These are phyloP conservation scores for Cladosporium sp. DNA, from an alignment of 2,329 filamentous ascomycete genomes.

Conservation along the genomic window DNA sequence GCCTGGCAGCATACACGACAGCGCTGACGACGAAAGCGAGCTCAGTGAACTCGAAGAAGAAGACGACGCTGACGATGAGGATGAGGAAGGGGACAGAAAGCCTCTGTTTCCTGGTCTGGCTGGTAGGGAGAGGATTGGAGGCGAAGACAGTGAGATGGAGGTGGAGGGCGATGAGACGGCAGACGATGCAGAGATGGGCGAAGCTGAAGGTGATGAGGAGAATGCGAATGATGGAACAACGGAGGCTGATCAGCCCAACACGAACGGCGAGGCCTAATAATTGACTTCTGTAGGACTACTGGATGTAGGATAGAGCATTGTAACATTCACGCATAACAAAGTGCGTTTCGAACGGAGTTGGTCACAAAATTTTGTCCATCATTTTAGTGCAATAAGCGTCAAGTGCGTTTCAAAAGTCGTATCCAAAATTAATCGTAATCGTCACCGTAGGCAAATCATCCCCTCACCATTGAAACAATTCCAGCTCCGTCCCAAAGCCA, in stretches of 20 bases:
- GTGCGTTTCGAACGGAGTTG: too few relatives aligned
- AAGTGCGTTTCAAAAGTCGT: background rate
- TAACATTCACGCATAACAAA: too few relatives aligned
- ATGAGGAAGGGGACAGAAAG: slow-evolving; percentile 9
- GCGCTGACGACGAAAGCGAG: slow-evolving; percentile 53
- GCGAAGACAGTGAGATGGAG: slow-evolving; percentile 15
- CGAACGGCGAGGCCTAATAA: background rate
- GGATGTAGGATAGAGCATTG: too few relatives aligned
- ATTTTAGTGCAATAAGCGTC: background rate
- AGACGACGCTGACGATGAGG: slow-evolving; percentile 11
- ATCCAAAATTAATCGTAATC: background rate
- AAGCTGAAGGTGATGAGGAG: slow-evolving; percentile 15
- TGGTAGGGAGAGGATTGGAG: slow-evolving; percentile 10
- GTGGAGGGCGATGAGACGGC: slow-evolving; percentile 15
- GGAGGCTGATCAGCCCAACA: background rate
- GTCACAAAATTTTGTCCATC: too few relatives aligned
- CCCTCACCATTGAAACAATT: too few relatives aligned
- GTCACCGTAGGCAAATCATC: too few relatives aligned
- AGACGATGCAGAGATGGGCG: slow-evolving; percentile 23
- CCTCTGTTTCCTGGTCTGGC: slow-evolving; percentile 25
- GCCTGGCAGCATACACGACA: slow-evolving; percentile 52
- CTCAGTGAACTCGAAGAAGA: slow-evolving; percentile 46
- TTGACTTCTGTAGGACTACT: too few relatives aligned
- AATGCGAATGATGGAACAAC: slow-evolving; percentile 1
- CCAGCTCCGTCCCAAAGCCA: too few relatives aligned